Conservation (phyloP, 2,329 filamentous ascomycete species). For the Penicillium sp. region DNA sequence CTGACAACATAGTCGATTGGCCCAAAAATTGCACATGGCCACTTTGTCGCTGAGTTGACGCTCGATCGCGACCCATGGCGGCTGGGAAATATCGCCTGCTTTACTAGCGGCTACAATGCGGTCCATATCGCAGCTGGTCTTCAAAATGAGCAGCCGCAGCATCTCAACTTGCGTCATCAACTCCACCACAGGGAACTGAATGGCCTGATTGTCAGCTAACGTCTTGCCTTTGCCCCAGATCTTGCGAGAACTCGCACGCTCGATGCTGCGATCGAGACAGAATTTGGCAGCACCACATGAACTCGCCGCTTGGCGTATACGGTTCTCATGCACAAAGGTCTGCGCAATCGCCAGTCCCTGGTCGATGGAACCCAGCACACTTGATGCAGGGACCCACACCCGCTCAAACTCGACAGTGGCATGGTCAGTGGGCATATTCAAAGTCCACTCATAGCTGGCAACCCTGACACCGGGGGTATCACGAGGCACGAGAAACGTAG, state of each 20-base stretch:
- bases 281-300: slow-evolving; percentile 46
- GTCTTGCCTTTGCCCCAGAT: slow-evolving; percentile 22
- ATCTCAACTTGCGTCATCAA: slow-evolving; percentile 57
- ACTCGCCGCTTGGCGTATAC: slow-evolving; percentile 59
- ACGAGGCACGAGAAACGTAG: slow-evolving; percentile 54
- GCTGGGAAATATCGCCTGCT: slow-evolving; percentile 12
- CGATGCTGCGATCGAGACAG: slow-evolving; percentile 53
- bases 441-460: slow-evolving; percentile 57
- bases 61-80: slow-evolving; percentile 51
- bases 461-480: slow-evolving; percentile 49
- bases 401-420: slow-evolving; percentile 53
- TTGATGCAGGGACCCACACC: slow-evolving; percentile 51
- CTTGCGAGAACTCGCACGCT: slow-evolving; percentile 50
- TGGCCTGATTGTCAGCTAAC: slow-evolving; percentile 50
- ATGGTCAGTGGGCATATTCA: slow-evolving; percentile 63
- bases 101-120: slow-evolving; percentile 31
- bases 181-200: slow-evolving; percentile 60
- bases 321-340: slow-evolving; percentile 61
- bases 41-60: slow-evolving; percentile 56
- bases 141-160: slow-evolving; percentile 55
- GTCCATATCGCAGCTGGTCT: slow-evolving; percentile 59
- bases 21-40: slow-evolving; percentile 62
- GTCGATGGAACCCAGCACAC: slow-evolving; percentile 49
- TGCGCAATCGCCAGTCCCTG: slow-evolving; percentile 56
- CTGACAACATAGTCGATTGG: slow-evolving; percentile 55